A percentile compares a stretch with the other conserved stretches of the same genome.
phyloP scores from a whole-genome alignment of 345 rosid genomes.

The Eucalyptus dawsonii region DNA sequence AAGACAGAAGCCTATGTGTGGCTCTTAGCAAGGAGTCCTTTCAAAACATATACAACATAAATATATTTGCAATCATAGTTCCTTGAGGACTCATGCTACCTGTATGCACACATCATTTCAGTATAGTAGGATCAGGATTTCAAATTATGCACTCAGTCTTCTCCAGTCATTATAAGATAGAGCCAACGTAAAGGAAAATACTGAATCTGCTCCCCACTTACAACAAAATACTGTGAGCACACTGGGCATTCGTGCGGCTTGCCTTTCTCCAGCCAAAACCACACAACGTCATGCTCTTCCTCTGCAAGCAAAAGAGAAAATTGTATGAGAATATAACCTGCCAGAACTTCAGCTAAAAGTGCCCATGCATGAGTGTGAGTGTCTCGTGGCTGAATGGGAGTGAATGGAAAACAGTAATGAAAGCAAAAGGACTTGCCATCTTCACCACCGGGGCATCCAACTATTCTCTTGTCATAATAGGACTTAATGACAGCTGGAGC shows the following conservation, averaged over 20 bases:
- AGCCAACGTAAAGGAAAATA: neutral
- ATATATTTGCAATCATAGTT: neutral
- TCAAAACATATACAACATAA: neutral
- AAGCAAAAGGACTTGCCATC: slow-evolving; percentile 36
- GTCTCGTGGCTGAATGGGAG: neutral
- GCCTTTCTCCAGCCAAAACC: slow-evolving; percentile 98
- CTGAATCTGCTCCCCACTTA: slow-evolving; percentile 15
- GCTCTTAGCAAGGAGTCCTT: neutral
- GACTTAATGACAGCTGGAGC: slow-evolving; percentile 68
- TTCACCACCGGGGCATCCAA: slow-evolving; percentile 87
- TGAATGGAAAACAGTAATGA: neutral
- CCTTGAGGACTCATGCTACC: neutral
- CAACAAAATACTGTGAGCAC: slow-evolving; percentile 80
- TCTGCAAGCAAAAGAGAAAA: slow-evolving; percentile 23
- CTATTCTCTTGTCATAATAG: slow-evolving; percentile 67
- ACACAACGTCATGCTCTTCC: slow-evolving; percentile 93
- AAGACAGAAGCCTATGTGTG: neutral
- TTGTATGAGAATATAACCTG: neutral
- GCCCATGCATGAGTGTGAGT: neutral
- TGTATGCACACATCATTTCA: neutral
- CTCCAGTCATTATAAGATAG: neutral
- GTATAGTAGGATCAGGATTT: neutral
- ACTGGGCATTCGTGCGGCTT: slow-evolving; percentile 77
- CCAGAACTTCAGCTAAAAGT: neutral
- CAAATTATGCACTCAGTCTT: neutral